Evolutionary conservation across 2,329 filamentous ascomycete species (phyloP).

Genomic region (Paracamarosporium sp.): DNA sequence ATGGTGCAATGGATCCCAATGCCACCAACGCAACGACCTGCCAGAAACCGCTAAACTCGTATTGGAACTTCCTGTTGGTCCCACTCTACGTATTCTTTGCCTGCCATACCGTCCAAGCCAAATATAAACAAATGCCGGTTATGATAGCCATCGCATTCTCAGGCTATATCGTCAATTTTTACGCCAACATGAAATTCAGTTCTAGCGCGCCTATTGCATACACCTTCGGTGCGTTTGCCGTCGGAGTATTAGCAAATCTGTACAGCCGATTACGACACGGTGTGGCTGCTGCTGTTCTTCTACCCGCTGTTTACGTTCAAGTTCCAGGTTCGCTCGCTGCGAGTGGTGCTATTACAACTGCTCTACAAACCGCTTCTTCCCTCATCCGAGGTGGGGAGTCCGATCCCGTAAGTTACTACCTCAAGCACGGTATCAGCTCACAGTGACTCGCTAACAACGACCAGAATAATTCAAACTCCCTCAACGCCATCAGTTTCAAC

Average conservation of each 20-base stretch:
- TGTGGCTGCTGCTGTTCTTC: slow-evolving; percentile 46
- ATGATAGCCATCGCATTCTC: slow-evolving; percentile 76
- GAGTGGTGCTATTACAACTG: slow-evolving; percentile 37
- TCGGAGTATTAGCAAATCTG: slow-evolving; percentile 78
- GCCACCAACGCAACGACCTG: slow-evolving; percentile 53
- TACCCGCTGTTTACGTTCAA: slow-evolving; percentile 41
- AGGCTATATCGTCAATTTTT: slow-evolving; percentile 79
- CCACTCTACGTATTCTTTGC: slow-evolving; percentile 76
- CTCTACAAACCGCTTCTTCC: slow-evolving; percentile 33
- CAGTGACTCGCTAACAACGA: not conserved
- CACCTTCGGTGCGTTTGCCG: slow-evolving; percentile 75
- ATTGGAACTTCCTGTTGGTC: slow-evolving; percentile 73
- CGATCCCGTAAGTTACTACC: slow-evolving; percentile 23
- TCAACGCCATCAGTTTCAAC: slow-evolving; percentile 41
- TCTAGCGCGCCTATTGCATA: slow-evolving; percentile 76
- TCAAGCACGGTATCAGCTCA: not conserved
- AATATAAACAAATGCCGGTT: slow-evolving; percentile 76
- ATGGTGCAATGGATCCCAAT: slow-evolving; percentile 53
- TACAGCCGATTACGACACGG: slow-evolving; percentile 71
- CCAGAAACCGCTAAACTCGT: slow-evolving; percentile 54
- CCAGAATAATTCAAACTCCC: slow-evolving; percentile 1
- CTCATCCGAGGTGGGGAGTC: slow-evolving; percentile 28
- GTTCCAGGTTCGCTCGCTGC: slow-evolving; percentile 41
- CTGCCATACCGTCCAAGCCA: slow-evolving; percentile 76
- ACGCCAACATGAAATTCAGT: slow-evolving; percentile 69